Conservation (phyloP, 2,329 filamentous ascomycete genomes). For the Blastomyces parvus region DNA sequence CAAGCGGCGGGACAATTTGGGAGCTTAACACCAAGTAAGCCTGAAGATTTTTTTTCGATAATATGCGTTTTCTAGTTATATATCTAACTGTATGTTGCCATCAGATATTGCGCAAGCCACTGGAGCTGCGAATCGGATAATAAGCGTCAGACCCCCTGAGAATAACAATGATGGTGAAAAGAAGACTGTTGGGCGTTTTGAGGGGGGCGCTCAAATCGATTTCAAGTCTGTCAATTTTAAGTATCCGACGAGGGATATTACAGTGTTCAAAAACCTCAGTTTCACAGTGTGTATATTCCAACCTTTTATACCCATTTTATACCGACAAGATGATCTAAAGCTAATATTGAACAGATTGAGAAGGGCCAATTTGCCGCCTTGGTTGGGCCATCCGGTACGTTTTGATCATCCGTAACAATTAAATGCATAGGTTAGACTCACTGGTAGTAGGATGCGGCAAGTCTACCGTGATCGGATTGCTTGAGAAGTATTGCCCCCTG, state of each 20-base stretch:
- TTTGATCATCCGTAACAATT: background rate
- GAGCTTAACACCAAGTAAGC: constrained; percentile 50
- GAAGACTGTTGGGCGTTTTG: constrained; percentile 3
- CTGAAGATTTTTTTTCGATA: background rate
- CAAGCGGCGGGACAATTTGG: constrained; percentile 60
- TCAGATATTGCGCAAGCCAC: constrained; percentile 30
- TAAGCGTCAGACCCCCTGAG: constrained; percentile 16
- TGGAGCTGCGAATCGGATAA: constrained; percentile 30
- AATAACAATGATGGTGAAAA: background rate
- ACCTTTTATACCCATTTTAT: background rate
- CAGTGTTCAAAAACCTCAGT: constrained; percentile 26
- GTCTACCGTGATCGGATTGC: constrained; percentile 37
- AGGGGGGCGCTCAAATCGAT: constrained; percentile 24
- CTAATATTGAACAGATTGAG: constrained; percentile 20
- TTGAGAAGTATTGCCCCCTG: constrained; percentile 27
- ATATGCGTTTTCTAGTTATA: background rate
- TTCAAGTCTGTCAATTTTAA: constrained; percentile 29
- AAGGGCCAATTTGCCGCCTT: constrained; percentile 39
- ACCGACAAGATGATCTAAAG: background rate
- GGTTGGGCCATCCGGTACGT: constrained; percentile 36
- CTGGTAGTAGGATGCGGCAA: constrained; percentile 35
- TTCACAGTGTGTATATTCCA: constrained; percentile 17
- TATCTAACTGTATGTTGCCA: background rate
- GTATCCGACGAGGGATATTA: constrained; percentile 26
- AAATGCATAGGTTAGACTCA: background rate